Evolutionary conservation across 2,329 filamentous ascomycete species (phyloP), one percentile per base, ranked within the genome.

Genomic region (Penicillium freii): DNA sequence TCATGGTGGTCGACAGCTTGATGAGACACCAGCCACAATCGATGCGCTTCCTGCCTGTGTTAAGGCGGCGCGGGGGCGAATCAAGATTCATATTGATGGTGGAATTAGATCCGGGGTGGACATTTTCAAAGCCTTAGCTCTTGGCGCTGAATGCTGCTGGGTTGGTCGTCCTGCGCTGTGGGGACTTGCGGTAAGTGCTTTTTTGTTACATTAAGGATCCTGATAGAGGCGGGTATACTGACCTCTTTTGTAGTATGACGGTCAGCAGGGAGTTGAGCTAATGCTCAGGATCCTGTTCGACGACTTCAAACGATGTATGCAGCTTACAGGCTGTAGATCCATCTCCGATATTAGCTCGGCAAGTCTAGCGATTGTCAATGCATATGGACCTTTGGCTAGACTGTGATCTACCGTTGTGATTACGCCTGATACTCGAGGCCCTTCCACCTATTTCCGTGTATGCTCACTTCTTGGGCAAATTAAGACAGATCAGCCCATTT

Each of bases 1-100:
- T 27, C 74, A 76, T 62, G 74, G 73, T 6, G 73, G 73, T 2
- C 54, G 74, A 7, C 73, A 77, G 61, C 62, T 75, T 10, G 69
- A 77, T 57, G 74, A 71, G 25, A 68, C 69, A 0, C 65, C 73
- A 0, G 71, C 74, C 0, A 75, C 75, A 0, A 65, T 77, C 13
- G 74, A 76, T 55, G 73, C 68, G 1, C 62, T 78, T 25, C 61
- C 63, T 9, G 67, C 62, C 4, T 69, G 65, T 61, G 67, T 57
- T 25, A 60, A 63, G 34, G 66, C 67, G 43, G 72, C 64, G 0
- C 63, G 63, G 25, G 73, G 72, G 4, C 65, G 66, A 46, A 74
- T 76, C 19, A 66, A 53, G 23, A 66, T 70, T 27, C 70, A 67
- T 58, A 63, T 75, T 11, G 72, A 74, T 44, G 71, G 72, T 1